phyloP scores from a whole-genome alignment of 768 basidiomycete genomes.

The Rhizopogon roseolus region DNA sequence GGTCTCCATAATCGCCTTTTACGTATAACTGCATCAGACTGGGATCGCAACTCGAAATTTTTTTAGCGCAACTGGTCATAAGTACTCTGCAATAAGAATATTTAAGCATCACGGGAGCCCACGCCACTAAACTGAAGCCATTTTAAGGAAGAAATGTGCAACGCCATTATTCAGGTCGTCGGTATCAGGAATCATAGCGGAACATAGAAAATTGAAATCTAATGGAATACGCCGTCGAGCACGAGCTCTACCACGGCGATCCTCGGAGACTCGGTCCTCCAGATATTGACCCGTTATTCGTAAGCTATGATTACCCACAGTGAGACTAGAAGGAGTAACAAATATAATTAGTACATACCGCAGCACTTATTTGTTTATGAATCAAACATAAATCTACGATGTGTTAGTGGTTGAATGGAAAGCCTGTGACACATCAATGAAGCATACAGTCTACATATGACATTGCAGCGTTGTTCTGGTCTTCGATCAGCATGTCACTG shows the following conservation, averaged over 20 bases:
- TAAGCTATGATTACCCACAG: conserved; percentile 15
- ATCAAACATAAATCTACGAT: conserved; percentile 26
- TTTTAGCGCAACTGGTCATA: no score
- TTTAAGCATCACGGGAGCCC: neutral
- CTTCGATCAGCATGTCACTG: conserved; percentile 95
- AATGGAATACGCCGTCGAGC: neutral
- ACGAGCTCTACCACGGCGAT: conserved; percentile 25
- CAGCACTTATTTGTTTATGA: conserved; percentile 27
- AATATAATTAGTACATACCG: conserved; percentile 12
- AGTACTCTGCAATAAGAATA: neutral
- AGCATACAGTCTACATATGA: conserved; percentile 84
- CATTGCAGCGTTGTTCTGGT: conserved; percentile 94
- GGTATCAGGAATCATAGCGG: neutral
- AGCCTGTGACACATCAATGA: neutral
- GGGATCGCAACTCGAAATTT: no score
- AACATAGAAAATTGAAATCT: neutral
- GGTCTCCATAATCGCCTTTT: no score
- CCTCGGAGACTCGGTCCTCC: conserved; percentile 22
- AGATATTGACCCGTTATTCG: conserved; percentile 26
- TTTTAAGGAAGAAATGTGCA: neutral
- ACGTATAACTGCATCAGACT: no score
- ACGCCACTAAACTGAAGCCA: neutral
- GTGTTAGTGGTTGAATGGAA: neutral
- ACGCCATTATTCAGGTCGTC: no score
- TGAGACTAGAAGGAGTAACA: neutral